phyloP scores from a whole-genome alignment of 2,329 filamentous ascomycete genomes.

The Tolypocladium pustulatum region DNA sequence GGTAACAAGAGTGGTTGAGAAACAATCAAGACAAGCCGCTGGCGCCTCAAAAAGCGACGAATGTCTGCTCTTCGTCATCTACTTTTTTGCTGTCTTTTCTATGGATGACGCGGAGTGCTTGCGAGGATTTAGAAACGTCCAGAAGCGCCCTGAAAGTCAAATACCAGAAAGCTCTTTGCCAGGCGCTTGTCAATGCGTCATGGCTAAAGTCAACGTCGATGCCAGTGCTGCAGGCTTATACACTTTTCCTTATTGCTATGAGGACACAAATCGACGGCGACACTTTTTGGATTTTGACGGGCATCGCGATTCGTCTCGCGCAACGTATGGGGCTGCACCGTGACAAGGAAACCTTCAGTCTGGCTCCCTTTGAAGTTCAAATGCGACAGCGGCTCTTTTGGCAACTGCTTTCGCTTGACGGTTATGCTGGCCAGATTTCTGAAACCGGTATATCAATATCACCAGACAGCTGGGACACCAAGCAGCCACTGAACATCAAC shows the following conservation, averaged over 20 bases:
- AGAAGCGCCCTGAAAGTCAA: neutral
- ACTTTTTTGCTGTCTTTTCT: neutral
- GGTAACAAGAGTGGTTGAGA: neutral
- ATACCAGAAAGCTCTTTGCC: neutral
- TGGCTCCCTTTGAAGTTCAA: neutral
- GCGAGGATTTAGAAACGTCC: neutral
- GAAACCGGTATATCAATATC: neutral
- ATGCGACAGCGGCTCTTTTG: neutral
- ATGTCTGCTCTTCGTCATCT: neutral
- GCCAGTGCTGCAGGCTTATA: neutral
- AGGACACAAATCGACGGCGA: neutral
- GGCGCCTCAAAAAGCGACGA: neutral
- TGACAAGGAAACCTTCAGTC: neutral
- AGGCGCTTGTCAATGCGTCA: neutral
- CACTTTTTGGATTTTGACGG: neutral
- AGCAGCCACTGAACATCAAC: neutral
- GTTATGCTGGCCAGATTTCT: neutral
- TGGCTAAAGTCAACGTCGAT: neutral
- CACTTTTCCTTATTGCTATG: neutral
- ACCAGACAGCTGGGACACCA: neutral
- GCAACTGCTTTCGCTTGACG: neutral
- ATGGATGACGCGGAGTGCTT: neutral
- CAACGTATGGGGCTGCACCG: neutral
- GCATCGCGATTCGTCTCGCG: neutral
- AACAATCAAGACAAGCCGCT: neutral